Evolutionary conservation across 2,329 filamentous ascomycete species (phyloP).

Genomic region (Coniochaeta sp.): DNA sequence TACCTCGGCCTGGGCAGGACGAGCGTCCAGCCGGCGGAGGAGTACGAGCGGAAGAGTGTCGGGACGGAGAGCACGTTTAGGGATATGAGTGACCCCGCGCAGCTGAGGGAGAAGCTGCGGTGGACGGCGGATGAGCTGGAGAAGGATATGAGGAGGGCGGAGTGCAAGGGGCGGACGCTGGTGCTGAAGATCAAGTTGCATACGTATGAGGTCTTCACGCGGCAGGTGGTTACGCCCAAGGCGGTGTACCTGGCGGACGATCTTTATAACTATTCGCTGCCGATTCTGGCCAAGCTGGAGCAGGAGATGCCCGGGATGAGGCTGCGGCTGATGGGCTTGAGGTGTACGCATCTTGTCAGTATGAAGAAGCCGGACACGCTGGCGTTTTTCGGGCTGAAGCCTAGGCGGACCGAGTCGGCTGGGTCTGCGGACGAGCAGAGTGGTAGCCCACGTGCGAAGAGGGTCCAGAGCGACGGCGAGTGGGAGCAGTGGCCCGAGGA

Average conservation of each 20-base stretch:
- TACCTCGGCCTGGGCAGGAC: conserved; percentile 84
- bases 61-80: conserved; percentile 89
- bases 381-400: conserved; percentile 67
- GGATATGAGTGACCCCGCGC: conserved; percentile 62
- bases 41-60: conserved; percentile 86
- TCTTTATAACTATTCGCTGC: conserved; percentile 71
- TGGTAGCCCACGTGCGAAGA: not conserved
- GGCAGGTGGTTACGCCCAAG: conserved; percentile 69
- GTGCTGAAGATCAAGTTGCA: conserved; percentile 91
- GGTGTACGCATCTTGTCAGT: conserved; percentile 80
- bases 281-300: conserved; percentile 77
- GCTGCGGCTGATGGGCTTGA: conserved; percentile 77
- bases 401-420: conserved; percentile 16
- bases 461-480: conserved; percentile 31
- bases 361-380: conserved; percentile 73
- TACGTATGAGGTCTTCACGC: conserved; percentile 83
- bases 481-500: conserved; percentile 67
- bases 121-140: conserved; percentile 79
- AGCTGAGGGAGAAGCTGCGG: conserved; percentile 70
- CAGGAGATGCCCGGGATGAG: conserved; percentile 75
- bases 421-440: conserved; percentile 11
- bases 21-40: conserved; percentile 75
- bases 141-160: conserved; percentile 69
- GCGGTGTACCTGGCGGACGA: conserved; percentile 70
- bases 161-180: conserved; percentile 84